Evolutionary conservation across 805 yeast species (phyloP), one percentile per base, ranked within the genome.

Genomic region (Debaryomyces prosopidis): DNA sequence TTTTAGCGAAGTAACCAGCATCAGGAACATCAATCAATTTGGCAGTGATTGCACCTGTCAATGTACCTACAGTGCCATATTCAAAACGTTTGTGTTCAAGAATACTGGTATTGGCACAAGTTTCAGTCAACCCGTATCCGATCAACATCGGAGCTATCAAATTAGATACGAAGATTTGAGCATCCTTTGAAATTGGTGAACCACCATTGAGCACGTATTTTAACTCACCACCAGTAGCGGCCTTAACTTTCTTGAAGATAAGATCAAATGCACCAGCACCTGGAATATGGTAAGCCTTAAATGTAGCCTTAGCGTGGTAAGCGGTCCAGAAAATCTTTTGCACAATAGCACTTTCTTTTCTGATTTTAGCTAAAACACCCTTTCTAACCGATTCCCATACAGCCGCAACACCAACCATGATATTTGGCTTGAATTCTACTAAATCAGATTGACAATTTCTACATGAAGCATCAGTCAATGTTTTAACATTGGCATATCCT

Each of bases 371-470:
- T 47, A 89, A 49, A 48, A 94, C 86, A 47, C 99, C 99, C 75
- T 94, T 94, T 68, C 91, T 86, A 49, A 94, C 89, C 32, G 86
- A 78, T 75, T 94, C 99, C 96, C 97, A 94, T 43, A 94, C 97
- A 4, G 98, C 96, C 14, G 97, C 97, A 46, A 94, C 99, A 68
- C 97, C 99, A 53, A 90, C 97, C 96, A 94, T 87, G 55, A 91
- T 69, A 4, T 97, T 87, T 47, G 99, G 99, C 65, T 82, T 77
- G 69, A 90, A 87, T 60, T 86, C 87, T 45, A 77, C 80, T 74
- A 94, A 80, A 66, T 94, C 99, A 59, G 97, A 92, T 46, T 79
- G 71, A 73, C 96, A 90, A 71, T 94, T 87, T 59, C 80, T 83
- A 61, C 87, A 82, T 2, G 96, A 88, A 1, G 77, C 73, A 52